Evolutionary conservation across 2,329 filamentous ascomycete species (phyloP).

Genomic region (Nemania abortiva): DNA sequence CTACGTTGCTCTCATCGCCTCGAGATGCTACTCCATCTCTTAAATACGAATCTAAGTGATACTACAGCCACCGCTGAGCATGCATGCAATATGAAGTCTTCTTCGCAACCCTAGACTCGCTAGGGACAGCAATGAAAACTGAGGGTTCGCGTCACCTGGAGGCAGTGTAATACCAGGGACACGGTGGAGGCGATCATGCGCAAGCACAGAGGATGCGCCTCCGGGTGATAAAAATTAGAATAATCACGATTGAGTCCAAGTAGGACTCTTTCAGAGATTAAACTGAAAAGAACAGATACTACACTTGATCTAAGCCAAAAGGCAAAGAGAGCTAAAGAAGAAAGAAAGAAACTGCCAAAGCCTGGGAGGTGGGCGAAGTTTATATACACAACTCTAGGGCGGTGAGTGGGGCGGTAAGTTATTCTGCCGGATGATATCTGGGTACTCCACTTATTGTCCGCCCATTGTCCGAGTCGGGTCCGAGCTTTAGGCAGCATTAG

Average conservation of each 20-base stretch:
- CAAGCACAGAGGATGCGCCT: constrained; percentile 74
- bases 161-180: constrained; percentile 80
- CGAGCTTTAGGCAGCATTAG: too few relatives aligned
- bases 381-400: constrained; percentile 39
- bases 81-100: constrained; percentile 59
- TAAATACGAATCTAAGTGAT: too few relatives aligned
- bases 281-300: too few relatives aligned
- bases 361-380: constrained; percentile 5
- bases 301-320: constrained; percentile 83
- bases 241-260: constrained; percentile 78
- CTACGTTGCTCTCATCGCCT: too few relatives aligned
- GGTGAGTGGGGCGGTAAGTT: constrained; percentile 43
- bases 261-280: constrained; percentile 88
- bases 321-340: constrained; percentile 66
- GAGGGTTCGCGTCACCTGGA: constrained; percentile 73
- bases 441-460: background rate
- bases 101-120: constrained; percentile 66
- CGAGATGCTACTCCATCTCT: too few relatives aligned
- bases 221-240: constrained; percentile 76
- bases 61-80: too few relatives aligned
- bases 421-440: constrained; percentile 32
- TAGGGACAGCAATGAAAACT: constrained; percentile 63
- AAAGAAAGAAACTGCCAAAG: constrained; percentile 57
- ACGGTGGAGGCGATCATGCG: constrained; percentile 73
- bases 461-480: background rate